Evolutionary conservation across 164 flowering plant species (phyloP).

Genomic region (Liquidambar formosana): DNA sequence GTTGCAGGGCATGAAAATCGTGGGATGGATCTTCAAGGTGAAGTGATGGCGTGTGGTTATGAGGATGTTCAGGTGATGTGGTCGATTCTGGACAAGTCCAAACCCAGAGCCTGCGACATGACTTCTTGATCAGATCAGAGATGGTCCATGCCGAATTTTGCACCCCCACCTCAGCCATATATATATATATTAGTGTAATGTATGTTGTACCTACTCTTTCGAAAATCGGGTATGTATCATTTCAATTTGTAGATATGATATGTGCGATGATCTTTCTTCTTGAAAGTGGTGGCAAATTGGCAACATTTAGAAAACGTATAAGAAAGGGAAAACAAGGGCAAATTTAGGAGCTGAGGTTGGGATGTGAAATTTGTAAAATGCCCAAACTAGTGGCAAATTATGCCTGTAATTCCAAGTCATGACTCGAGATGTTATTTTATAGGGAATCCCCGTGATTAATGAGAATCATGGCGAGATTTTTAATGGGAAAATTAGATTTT

Average conservation of each 20-base stretch:
- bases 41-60: constrained; percentile 84
- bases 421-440: background rate
- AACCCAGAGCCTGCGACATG: constrained; percentile 27
- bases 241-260: background rate
- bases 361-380: no score
- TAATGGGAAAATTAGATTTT: constrained; percentile 1
- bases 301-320: no score
- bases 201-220: no score
- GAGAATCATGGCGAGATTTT: constrained; percentile 43
- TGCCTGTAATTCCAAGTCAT: background rate
- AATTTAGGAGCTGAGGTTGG: no score
- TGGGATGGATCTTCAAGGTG: constrained; percentile 60
- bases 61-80: constrained; percentile 92
- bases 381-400: background rate
- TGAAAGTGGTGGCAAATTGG: no score
- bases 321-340: no score
- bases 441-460: constrained; percentile 46
- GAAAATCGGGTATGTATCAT: background rate
- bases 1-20: constrained; percentile 44
- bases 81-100: constrained; percentile 76
- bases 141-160: no score
- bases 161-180: no score
- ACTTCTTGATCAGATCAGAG: constrained; percentile 9
- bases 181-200: no score
- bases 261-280: background rate